Percentiles rank a stretch among this genome's conserved stretches.
phyloP scores from a whole-genome alignment of 129 eudicot species.

The Lactuca sativa region DNA sequence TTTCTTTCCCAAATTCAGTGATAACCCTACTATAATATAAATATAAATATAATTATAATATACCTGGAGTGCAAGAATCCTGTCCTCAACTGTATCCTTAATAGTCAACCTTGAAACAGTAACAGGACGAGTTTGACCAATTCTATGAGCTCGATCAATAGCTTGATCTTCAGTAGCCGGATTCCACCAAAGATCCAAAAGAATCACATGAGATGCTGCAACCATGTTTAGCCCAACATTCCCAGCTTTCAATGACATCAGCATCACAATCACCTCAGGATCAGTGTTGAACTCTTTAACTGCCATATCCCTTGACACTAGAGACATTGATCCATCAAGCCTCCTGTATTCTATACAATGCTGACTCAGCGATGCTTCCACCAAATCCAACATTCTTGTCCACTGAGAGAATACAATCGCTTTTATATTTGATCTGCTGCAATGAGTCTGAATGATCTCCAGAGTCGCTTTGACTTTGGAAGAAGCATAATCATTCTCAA shows the following conservation, averaged over 20 bases:
- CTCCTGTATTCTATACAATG: constrained; percentile 47
- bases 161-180: constrained; percentile 99
- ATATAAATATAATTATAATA: not conserved
- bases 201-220: constrained; percentile 92
- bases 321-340: constrained; percentile 91
- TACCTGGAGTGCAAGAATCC: constrained; percentile 91
- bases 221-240: constrained; percentile 97
- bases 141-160: constrained; percentile 92
- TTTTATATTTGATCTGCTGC: constrained; percentile 40
- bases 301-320: constrained; percentile 72
- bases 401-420: constrained; percentile 81
- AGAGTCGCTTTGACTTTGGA: constrained; percentile 59
- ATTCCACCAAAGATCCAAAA: constrained; percentile 99
- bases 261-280: constrained; percentile 89
- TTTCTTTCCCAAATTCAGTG: too few relatives aligned
- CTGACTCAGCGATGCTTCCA: constrained; percentile 46
- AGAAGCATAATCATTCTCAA: constrained; percentile 47
- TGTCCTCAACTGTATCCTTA: constrained; percentile 83
- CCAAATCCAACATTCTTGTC: constrained; percentile 74
- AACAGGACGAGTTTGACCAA: constrained; percentile 94
- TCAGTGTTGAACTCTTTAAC: constrained; percentile 79
- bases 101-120: constrained; percentile 74
- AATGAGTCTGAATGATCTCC: constrained; percentile 51
- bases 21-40: too few relatives aligned
- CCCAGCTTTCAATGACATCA: constrained; percentile 97